phyloP scores from a whole-genome alignment of 352 stramenopile species.

The Phytophthora ramorum region DNA sequence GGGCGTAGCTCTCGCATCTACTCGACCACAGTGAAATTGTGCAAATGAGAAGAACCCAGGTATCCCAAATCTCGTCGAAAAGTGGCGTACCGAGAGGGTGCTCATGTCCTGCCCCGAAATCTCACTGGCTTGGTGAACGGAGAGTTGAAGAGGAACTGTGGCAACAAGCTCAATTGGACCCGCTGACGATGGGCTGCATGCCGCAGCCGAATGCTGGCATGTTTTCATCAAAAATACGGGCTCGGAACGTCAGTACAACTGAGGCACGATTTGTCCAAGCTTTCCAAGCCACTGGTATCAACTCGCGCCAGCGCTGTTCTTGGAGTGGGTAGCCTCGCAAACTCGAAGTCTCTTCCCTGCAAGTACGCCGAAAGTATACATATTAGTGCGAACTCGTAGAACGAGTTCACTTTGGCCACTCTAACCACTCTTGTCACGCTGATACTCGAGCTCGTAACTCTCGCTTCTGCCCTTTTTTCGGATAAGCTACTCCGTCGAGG shows the following conservation, averaged over 20 bases:
- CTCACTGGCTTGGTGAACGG: no score
- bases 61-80: no score
- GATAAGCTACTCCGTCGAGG: not conserved
- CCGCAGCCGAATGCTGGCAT: no score
- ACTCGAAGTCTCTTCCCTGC: not conserved
- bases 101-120: no score
- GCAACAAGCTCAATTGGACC: no score
- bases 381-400: not conserved
- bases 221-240: no score
- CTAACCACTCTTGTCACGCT: not conserved
- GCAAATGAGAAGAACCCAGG: no score
- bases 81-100: no score
- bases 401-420: not conserved
- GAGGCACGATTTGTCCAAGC: not conserved
- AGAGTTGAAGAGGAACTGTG: no score
- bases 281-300: not conserved
- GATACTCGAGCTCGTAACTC: not conserved
- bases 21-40: not conserved
- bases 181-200: no score
- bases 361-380: not conserved
- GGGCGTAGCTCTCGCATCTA: slow-evolving; percentile 7
- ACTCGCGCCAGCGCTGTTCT: not conserved
- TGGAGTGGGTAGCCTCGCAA: not conserved
- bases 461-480: not conserved
- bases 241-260: not conserved